phyloP scores from a whole-genome alignment of 768 basidiomycete genomes.

The Naganishia kalamii region DNA sequence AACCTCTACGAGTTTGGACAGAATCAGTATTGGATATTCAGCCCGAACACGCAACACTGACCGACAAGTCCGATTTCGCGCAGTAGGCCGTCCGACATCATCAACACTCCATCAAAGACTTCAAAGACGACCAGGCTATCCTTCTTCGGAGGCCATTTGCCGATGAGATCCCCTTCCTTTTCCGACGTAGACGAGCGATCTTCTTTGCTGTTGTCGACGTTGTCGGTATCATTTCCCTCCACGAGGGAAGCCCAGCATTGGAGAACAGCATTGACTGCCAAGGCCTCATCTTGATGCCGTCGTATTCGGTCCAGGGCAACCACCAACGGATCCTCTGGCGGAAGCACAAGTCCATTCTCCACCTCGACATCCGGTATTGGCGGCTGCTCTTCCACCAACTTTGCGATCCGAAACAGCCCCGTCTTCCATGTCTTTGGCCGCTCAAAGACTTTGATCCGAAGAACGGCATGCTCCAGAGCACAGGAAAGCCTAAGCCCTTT shows the following conservation, averaged over 20 bases:
- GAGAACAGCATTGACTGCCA: not conserved
- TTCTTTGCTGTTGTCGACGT: not conserved
- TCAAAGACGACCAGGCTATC: slow-evolving; percentile 9
- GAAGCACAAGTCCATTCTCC: not conserved
- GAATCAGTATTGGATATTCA: not conserved
- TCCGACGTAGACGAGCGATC: not conserved
- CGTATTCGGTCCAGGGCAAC: not conserved
- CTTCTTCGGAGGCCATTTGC: not conserved
- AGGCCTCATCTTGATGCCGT: not conserved
- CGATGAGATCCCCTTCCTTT: no score
- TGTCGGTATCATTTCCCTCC: not conserved
- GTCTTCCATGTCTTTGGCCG: not conserved
- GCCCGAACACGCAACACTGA: not conserved
- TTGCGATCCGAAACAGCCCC: not conserved
- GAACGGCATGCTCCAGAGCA: slow-evolving; percentile 8
- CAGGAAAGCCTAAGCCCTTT: slow-evolving; percentile 9
- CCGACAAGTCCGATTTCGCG: not conserved
- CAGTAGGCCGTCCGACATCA: not conserved
- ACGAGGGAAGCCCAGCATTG: slow-evolving; percentile 1
- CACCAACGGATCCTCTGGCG: not conserved
- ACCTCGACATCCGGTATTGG: not conserved
- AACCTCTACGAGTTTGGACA: not conserved
- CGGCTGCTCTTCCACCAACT: not conserved
- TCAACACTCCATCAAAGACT: slow-evolving; percentile 6
- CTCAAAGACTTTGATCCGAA: not conserved